Evolutionary conservation across 768 basidiomycete genomes (phyloP).

Genomic region (Gymnopilus dilepis): DNA sequence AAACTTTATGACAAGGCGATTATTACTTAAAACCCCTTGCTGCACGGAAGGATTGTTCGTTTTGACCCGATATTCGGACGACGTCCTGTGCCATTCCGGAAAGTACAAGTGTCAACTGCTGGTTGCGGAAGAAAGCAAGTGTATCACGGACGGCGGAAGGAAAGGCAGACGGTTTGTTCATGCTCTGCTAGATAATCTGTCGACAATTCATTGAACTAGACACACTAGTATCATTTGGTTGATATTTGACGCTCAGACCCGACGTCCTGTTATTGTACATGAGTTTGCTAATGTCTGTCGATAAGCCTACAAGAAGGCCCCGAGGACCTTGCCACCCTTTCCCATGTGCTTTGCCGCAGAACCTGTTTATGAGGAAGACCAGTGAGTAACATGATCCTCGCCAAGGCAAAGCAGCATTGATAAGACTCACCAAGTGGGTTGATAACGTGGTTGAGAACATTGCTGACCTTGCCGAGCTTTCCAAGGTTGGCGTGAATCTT

Average conservation of each 20-base stretch:
- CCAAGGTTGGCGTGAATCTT: conserved; percentile 12
- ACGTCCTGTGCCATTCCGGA: no score
- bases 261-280: not conserved
- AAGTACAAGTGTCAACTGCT: no score
- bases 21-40: no score
- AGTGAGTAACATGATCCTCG: no score
- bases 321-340: conserved; percentile 1
- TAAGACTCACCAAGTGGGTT: not conserved
- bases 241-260: not conserved
- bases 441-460: conserved; percentile 4
- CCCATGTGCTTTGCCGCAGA: not conserved
- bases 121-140: no score
- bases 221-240: conserved; percentile 1
- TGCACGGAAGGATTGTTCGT: no score
- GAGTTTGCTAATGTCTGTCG: not conserved
- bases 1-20: no score
- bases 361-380: not conserved
- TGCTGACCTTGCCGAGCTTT: conserved; percentile 13
- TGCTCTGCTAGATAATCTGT: no score
- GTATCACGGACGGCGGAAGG: no score
- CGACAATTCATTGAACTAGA: not conserved
- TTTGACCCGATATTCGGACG: no score
- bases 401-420: not conserved
- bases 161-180: no score
- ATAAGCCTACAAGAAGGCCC: not conserved